phyloP scores from a whole-genome alignment of 371 early-diverging fungal species.

The Smittium culicis region DNA sequence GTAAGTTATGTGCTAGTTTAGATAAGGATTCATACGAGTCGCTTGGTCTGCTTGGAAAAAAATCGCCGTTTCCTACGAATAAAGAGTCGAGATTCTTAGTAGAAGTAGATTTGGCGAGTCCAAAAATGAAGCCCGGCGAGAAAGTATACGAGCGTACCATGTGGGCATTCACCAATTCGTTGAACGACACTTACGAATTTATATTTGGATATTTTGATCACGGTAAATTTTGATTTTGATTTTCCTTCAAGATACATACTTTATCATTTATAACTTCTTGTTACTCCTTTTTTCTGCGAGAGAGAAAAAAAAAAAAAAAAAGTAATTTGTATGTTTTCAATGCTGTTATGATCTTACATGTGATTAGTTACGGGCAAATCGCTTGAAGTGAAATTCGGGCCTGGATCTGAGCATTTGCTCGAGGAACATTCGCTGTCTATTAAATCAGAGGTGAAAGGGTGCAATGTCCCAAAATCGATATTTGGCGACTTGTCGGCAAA shows the following conservation, averaged over 20 bases:
- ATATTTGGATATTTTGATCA: background rate
- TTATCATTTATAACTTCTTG: background rate
- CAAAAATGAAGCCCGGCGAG: constrained; percentile 9
- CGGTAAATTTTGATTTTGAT: background rate
- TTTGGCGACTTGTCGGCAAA: background rate
- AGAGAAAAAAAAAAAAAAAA: too few species aligned
- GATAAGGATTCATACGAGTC: constrained; percentile 29
- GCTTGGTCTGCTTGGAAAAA: constrained; percentile 18
- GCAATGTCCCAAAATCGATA: background rate
- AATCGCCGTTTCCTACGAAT: constrained; percentile 21
- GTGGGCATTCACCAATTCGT: background rate
- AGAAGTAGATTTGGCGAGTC: background rate
- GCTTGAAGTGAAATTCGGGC: background rate
- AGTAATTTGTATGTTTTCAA: too few species aligned
- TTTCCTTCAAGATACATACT: background rate
- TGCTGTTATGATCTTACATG: background rate
- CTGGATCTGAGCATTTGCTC: background rate
- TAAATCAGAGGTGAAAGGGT: too few species aligned
- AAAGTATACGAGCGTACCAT: constrained; percentile 3
- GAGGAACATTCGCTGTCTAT: background rate
- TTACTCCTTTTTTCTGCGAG: too few species aligned
- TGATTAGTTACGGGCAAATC: background rate
- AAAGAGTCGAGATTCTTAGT: constrained; percentile 6
- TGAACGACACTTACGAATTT: constrained; percentile 5
- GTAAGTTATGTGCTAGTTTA: constrained; percentile 20